phyloP scores from a whole-genome alignment of 2,329 filamentous ascomycete genomes.

The Beauveria australis region DNA sequence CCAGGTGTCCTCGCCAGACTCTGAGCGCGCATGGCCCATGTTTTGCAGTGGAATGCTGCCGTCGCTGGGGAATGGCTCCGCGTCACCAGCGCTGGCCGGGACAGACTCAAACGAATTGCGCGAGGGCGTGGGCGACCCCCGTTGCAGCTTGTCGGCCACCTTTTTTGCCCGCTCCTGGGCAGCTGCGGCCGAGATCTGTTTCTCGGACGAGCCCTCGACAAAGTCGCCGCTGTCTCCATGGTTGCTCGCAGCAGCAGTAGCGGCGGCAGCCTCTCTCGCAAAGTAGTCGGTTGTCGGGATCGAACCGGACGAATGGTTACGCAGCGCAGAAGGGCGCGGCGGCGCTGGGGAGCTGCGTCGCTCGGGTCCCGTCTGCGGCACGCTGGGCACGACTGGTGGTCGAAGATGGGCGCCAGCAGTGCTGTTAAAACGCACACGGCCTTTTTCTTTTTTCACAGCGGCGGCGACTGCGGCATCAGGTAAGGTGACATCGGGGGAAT shows the following conservation, averaged over 20 bases:
- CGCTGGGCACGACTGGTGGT: slow-evolving; percentile 17
- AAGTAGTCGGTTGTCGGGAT: slow-evolving; percentile 10
- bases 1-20: slow-evolving; percentile 12
- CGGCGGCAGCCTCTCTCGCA: slow-evolving; percentile 9
- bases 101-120: slow-evolving; percentile 28
- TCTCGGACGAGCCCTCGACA: slow-evolving; percentile 12
- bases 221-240: background rate
- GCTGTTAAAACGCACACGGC: slow-evolving; percentile 41
- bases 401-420: slow-evolving; percentile 26
- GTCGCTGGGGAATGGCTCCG: slow-evolving; percentile 17
- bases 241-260: slow-evolving; percentile 8
- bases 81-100: slow-evolving; percentile 18
- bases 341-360: slow-evolving; percentile 9
- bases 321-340: slow-evolving; percentile 10
- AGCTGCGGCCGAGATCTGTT: slow-evolving; percentile 28
- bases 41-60: slow-evolving; percentile 25
- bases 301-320: slow-evolving; percentile 11
- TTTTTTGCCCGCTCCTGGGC: slow-evolving; percentile 35
- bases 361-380: slow-evolving; percentile 14
- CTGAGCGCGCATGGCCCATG: slow-evolving; percentile 15
- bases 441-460: slow-evolving; percentile 33
- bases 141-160: slow-evolving; percentile 31
- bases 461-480: slow-evolving; percentile 13
- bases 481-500: background rate
- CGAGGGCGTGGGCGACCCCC: slow-evolving; percentile 27